Evolutionary conservation across 192 early-diverging fungal species (phyloP).

Genomic region (Backusella sp.): DNA sequence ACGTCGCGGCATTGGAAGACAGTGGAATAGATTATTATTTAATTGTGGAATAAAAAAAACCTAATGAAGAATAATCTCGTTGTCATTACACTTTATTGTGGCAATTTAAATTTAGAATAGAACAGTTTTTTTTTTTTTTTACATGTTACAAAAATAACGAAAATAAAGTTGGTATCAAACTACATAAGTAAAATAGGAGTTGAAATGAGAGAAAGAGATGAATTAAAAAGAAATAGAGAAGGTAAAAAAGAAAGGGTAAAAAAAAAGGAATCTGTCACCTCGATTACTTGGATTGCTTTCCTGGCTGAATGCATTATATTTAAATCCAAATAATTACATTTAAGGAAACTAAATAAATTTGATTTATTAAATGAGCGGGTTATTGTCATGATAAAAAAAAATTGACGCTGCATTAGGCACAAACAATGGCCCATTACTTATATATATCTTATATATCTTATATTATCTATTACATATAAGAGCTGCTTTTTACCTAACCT

Average conservation of each 20-base stretch:
- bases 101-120: not conserved
- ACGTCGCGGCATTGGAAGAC: not conserved
- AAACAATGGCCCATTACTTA: not conserved
- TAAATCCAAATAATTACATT: not conserved
- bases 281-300: not conserved
- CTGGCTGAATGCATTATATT: not conserved
- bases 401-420: not conserved
- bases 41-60: not conserved
- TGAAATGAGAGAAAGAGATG: not conserved
- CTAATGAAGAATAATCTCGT: too few relatives aligned
- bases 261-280: not conserved
- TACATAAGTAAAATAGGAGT: not conserved
- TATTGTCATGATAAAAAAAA: not conserved
- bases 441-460: too few relatives aligned
- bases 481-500: too few relatives aligned
- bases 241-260: not conserved
- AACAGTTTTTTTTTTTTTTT: not conserved
- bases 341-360: not conserved
- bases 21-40: conserved; percentile 1
- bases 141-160: conserved; percentile 2
- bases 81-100: too few relatives aligned
- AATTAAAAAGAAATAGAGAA: not conserved
- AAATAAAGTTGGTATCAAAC: conserved; percentile 3
- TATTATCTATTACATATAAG: too few relatives aligned
- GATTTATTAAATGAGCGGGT: not conserved